Base-by-base conservation (phyloP, 768 basidiomycete species). In the Pleurotus eryngii region DNA sequence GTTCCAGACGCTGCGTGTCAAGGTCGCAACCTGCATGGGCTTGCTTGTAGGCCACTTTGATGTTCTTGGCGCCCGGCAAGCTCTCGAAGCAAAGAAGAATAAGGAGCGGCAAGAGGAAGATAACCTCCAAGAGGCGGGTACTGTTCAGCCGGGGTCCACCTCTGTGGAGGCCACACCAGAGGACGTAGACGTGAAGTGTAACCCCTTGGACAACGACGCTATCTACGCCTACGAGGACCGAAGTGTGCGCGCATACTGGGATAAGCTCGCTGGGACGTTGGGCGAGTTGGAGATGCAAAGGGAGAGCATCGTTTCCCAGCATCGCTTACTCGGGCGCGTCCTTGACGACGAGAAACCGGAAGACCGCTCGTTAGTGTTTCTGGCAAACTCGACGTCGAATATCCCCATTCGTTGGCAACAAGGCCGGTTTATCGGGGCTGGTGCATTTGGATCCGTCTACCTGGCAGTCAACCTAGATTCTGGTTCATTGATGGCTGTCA, bases 371-470 rank as follows among this genome's bases (percentile, higher is more conserved):
- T 77, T 97, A 46, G 87, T 95, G 5, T 96, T 95, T 78, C 82
- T 99, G 40, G 97, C 97, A 0, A 94, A 94, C 2, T 93, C 93
- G n/a, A 87, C 87, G 40, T 95, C 94, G 24, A 97, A 96, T 64
- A 93, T 98, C 60, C 92, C 94, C 2, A 88, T 98, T 59, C 85
- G 92, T 40, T 99, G 97, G 97, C 96, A 98, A 69, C 97, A 99
- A 73, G 95, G 96, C 12, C 86, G 90, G 57, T 98, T 98, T 75
- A 98, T 99, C 63, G 97, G 96, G 50, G 87, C 95, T n/a, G 97
- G 97, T 14, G 95, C 97, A 7, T 98, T 97, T 70, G 97, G 97
- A 18, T 96, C 92, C n/a, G 97, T 99, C n/a, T 99, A 98, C 70
- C 84, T 94, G 47, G 97, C 95, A 15, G 90, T 98, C 72, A 98